Evolutionary conservation across 805 yeast genomes (phyloP), one percentile per base, ranked within the genome.

Genomic region (Zygosaccharomyces bailii): DNA sequence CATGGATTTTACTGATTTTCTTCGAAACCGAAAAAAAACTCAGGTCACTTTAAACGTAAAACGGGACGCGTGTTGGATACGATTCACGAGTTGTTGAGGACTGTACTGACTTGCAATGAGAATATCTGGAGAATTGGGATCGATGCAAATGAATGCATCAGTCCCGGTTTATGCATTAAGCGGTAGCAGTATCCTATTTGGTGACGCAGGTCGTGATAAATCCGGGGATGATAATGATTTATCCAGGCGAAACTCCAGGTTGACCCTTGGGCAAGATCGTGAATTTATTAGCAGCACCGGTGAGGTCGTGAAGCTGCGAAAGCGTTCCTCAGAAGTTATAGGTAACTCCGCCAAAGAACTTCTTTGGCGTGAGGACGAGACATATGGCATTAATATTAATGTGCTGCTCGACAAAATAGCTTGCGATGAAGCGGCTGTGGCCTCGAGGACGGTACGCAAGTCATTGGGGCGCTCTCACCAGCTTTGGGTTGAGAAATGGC

Each of bases 401-500:
- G 56, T 57, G n/a, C 49, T 72, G 2, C 54, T 65, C 21, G 67
- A 65, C 5, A 59, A 53, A 24, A 57, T 71, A 21, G 68, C 63
- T 20, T 46, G 52, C 2, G 50, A 58, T 27, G 49, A 39, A 7
- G 30, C 57, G 30, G 36, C 50, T 13, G 47, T 50, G 34, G 50
- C 50, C 25, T n/a, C 42, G 5, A 21, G 34, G 21, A 8, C 37
- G 40, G 30, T 16, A 31, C 31, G 38, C 29, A 33, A 17, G 17
- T 25, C 46, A 11, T 23, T 33, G 4, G 34, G 34, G 7, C 21
- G 14, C 4, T 33, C 34, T 4, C 42, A 37, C 19, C 45, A 50
- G 11, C 48, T 72, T 11, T 71, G 75, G 80, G 78, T 81, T 2
- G 91, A 84, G 54, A 82, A 82, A 59, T 84, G 82, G 72, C 68